Evolutionary conservation across 306 rosid genomes (phyloP).

Genomic region (Quillaja saponaria): DNA sequence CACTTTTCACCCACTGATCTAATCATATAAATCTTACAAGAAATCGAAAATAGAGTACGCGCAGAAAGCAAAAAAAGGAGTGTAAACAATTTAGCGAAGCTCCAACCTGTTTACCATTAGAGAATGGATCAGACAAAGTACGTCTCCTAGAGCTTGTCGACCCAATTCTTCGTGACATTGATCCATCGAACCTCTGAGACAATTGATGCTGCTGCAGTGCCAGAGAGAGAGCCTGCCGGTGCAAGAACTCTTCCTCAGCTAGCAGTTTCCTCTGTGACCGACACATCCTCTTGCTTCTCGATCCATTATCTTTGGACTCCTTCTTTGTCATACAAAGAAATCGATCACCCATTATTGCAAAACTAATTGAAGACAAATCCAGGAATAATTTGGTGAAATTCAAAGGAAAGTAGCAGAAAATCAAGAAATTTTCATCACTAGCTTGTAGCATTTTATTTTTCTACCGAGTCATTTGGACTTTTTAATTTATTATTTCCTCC

Average conservation of each 20-base stretch:
- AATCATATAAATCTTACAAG: conserved; percentile 39
- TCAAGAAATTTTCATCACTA: conserved; percentile 21
- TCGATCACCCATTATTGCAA: conserved; percentile 71
- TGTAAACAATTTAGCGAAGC: not conserved
- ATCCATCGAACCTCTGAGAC: conserved; percentile 96
- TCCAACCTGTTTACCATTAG: conserved; percentile 64
- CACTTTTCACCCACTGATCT: conserved; percentile 39
- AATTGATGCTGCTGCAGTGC: conserved; percentile 89
- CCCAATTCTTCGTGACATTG: conserved; percentile 90
- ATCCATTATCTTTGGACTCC: conserved; percentile 74
- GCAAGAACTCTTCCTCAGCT: conserved; percentile 81
- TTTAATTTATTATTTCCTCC: too few species aligned
- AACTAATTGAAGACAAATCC: conserved; percentile 15
- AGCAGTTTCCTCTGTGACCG: conserved; percentile 86
- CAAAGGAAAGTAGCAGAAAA: conserved; percentile 2
- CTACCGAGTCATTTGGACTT: too few species aligned
- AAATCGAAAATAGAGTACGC: conserved; percentile 12
- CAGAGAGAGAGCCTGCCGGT: conserved; percentile 88
- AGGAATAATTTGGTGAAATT: not conserved
- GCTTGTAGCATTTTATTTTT: too few species aligned
- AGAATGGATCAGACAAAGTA: conserved; percentile 57
- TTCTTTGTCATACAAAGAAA: conserved; percentile 83
- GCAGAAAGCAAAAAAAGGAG: not conserved
- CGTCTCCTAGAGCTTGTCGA: conserved; percentile 82
- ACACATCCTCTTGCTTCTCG: conserved; percentile 79